phyloP scores from a whole-genome alignment of 495 filamentous ascomycete species.

The Hypoxylon trugodes region DNA sequence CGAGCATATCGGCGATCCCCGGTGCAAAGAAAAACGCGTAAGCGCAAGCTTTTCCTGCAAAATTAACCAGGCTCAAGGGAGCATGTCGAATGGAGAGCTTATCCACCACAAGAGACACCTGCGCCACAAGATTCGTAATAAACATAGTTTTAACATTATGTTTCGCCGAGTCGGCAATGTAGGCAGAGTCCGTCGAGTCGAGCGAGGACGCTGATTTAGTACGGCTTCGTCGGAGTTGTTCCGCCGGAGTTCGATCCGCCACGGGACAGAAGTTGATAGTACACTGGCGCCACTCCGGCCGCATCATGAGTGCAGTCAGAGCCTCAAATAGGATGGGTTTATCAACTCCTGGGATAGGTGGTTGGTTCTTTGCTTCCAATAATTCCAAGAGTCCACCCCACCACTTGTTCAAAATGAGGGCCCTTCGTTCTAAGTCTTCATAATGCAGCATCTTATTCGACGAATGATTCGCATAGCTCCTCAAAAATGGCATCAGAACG shows the following conservation, averaged over 20 bases:
- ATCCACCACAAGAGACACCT: conserved; percentile 89
- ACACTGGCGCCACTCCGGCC: conserved; percentile 87
- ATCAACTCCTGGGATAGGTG: conserved; percentile 73
- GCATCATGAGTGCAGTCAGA: conserved; percentile 84
- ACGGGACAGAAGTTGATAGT: conserved; percentile 71
- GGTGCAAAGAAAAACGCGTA: conserved; percentile 98
- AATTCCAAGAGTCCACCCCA: conserved; percentile 91
- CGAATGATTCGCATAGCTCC: conserved; percentile 72
- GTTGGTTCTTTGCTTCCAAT: conserved; percentile 66
- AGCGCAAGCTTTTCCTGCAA: conserved; percentile 92
- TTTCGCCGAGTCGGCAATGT: conserved; percentile 86
- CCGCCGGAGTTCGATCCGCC: conserved; percentile 54
- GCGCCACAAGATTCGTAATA: conserved; percentile 82
- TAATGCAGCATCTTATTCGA: conserved; percentile 70
- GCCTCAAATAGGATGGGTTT: conserved; percentile 85
- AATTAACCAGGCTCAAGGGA: conserved; percentile 90
- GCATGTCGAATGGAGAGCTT: conserved; percentile 89
- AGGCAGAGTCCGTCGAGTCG: conserved; percentile 73
- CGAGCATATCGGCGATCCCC: conserved; percentile 84
- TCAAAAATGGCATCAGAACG: conserved; percentile 84
- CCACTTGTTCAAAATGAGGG: conserved; percentile 90
- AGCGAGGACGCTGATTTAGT: conserved; percentile 65
- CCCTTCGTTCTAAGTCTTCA: conserved; percentile 87
- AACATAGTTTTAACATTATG: conserved; percentile 96
- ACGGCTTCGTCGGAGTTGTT: conserved; percentile 50